Conservation (phyloP, 2,329 filamentous ascomycete species). For the Xylaria sp. region DNA sequence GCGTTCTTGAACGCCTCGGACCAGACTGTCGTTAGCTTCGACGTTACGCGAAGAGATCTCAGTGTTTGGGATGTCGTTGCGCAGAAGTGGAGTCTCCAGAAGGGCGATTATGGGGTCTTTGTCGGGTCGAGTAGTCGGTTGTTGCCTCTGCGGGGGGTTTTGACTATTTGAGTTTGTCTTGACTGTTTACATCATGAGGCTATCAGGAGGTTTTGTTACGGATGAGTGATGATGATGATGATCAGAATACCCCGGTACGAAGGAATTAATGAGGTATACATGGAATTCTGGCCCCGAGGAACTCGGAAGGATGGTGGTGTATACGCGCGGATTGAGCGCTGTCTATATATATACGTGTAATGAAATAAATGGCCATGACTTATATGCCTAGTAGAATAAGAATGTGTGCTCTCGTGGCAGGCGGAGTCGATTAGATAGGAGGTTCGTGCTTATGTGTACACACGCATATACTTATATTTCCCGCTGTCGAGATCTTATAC, state of each 20-base stretch:
- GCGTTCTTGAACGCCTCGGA: slow-evolving; percentile 58
- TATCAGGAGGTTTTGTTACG: neutral
- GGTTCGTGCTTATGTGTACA: too few species aligned
- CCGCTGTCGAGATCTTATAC: too few species aligned
- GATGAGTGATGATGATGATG: neutral
- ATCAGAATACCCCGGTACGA: neutral
- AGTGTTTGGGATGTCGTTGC: slow-evolving; percentile 71
- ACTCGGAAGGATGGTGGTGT: neutral
- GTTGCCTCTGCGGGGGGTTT: slow-evolving; percentile 53
- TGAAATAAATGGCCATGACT: neutral
- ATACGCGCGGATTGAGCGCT: too few species aligned
- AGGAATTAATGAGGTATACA: neutral
- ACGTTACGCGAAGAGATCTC: slow-evolving; percentile 70
- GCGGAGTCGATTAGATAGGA: too few species aligned
- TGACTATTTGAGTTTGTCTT: slow-evolving; percentile 41
- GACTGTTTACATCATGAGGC: too few species aligned
- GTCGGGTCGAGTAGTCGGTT: slow-evolving; percentile 61
- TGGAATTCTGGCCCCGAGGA: too few species aligned
- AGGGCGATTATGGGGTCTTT: slow-evolving; percentile 56
- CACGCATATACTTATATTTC: too few species aligned
- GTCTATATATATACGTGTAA: neutral
- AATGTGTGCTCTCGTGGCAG: too few species aligned
- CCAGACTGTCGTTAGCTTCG: slow-evolving; percentile 58
- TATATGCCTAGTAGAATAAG: too few species aligned
- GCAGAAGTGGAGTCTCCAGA: slow-evolving; percentile 68